Evolutionary conservation across 495 filamentous ascomycete species (phyloP).

Genomic region (Glutinoglossum americanum): DNA sequence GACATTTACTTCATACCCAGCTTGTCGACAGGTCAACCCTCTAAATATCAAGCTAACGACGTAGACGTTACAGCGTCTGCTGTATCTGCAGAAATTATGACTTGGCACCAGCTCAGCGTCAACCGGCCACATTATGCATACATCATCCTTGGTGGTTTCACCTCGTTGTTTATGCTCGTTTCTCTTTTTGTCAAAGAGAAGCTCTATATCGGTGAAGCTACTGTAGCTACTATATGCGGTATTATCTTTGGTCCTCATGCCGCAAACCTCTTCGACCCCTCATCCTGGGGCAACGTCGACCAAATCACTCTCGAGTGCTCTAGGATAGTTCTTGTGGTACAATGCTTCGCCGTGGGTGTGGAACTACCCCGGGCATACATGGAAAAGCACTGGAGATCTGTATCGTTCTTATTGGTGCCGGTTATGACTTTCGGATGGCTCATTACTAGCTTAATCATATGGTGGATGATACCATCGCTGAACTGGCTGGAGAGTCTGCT

Average conservation of each 20-base stretch:
- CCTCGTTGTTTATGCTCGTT: slow-evolving; percentile 93
- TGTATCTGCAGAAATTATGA: slow-evolving; percentile 31
- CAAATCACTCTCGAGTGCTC: slow-evolving; percentile 94
- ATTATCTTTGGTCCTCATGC: slow-evolving; percentile 95
- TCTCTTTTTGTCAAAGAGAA: slow-evolving; percentile 96
- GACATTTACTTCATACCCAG: no score
- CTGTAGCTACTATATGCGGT: slow-evolving; percentile 85
- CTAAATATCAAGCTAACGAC: not conserved
- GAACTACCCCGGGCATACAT: slow-evolving; percentile 95
- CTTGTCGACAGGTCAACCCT: no score
- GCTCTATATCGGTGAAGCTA: slow-evolving; percentile 96
- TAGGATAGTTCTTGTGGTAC: slow-evolving; percentile 89
- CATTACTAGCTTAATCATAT: slow-evolving; percentile 82
- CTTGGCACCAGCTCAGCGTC: slow-evolving; percentile 79
- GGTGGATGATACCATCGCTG: slow-evolving; percentile 73
- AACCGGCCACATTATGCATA: slow-evolving; percentile 96
- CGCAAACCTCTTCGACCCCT: slow-evolving; percentile 72
- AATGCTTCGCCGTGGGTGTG: slow-evolving; percentile 98
- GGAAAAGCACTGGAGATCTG: slow-evolving; percentile 94
- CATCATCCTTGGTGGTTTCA: slow-evolving; percentile 95
- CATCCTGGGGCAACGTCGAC: slow-evolving; percentile 77
- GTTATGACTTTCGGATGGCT: slow-evolving; percentile 99
- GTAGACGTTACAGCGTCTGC: not conserved
- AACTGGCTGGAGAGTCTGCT: slow-evolving; percentile 77
- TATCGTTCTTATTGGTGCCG: slow-evolving; percentile 67